Evolutionary conservation across 2,329 filamentous ascomycete species (phyloP), one percentile per base, ranked within the genome.

Genomic region (Trichophyton mentagrophytes): DNA sequence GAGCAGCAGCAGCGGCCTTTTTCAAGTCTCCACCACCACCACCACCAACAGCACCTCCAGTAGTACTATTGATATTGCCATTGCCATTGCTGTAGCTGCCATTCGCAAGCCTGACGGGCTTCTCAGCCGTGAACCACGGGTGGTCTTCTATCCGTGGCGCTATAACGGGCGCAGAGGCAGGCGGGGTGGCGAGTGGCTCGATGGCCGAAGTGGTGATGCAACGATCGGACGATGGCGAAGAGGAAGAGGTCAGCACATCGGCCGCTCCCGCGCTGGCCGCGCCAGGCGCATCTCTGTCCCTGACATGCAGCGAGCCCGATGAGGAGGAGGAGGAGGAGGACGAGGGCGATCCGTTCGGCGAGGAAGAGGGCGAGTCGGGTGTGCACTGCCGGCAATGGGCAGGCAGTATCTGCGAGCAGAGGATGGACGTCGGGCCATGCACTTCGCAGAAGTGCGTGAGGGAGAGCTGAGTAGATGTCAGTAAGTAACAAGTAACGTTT

Each of bases 391-490:
- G 70, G 67, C 81, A 84, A 61, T 79, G 74, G 61, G 80, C 74
- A 13, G 80, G 80, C 57, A 80, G 74, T 64, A 82, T 78, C 69
- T 83, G 81, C 62, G 81, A 83, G 71, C 81, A 83, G 65, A 84
- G 80, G 70, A 83, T 82, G 61, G 80, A 82, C 59, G 81, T 84
- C 17, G 81, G 81, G 69, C 81, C 81, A 77, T 84, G 80, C 71
- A 81, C 75, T 73, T 84, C 81, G 72, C 81, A 84, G 70, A 84
- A 84, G 73, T 84, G 81, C 65, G 81, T 82, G 65, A 84, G 77
- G 67, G 81, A 83, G 69, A 84, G 78, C 81, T 84, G 67, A 59
- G 61, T 9, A 38, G 33, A 38, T 27, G 49, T 30, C 22, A 53
- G 49, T 15, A 22, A 15, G 9, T 47, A 22, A 2, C 33, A 38